These are phyloP conservation scores for Xenosphaeropsis pyriputrescens DNA, from an alignment of 2,329 filamentous ascomycete species.

Conservation along the genomic window DNA sequence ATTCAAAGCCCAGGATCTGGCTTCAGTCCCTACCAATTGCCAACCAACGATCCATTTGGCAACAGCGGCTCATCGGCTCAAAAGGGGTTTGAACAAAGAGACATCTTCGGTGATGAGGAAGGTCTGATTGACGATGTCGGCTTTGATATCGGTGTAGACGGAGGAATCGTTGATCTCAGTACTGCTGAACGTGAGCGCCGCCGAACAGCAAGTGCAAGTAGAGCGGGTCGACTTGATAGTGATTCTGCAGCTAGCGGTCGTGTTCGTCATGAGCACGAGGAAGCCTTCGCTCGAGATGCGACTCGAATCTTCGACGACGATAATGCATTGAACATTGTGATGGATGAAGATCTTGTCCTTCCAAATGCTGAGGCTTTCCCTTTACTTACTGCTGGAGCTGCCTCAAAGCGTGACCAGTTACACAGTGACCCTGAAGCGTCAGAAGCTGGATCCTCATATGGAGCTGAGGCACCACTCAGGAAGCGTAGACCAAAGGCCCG, in stretches of 20 bases:
- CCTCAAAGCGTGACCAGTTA: conserved; percentile 10
- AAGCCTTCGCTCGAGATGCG: conserved; percentile 19
- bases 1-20: conserved; percentile 30
- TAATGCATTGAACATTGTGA: conserved; percentile 8
- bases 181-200: conserved; percentile 9
- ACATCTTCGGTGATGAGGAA: conserved; percentile 21
- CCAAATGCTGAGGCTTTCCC: conserved; percentile 16
- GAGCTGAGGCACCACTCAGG: conserved; percentile 21
- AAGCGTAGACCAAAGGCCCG: conserved; percentile 11
- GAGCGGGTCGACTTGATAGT: conserved; percentile 9
- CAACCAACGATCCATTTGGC: conserved; percentile 10
- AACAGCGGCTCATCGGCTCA: conserved; percentile 17
- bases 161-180: conserved; percentile 35
- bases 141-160: conserved; percentile 47
- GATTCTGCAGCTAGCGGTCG: conserved; percentile 22
- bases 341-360: conserved; percentile 16
- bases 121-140: conserved; percentile 32
- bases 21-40: conserved; percentile 17
- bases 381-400: conserved; percentile 10
- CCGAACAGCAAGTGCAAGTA: conserved; percentile 1
- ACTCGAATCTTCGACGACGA: conserved; percentile 12
- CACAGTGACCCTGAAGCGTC: conserved; percentile 11
- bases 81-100: conserved; percentile 12
- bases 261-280: conserved; percentile 26
- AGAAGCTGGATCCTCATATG: conserved; percentile 19